These are phyloP conservation scores for Polytrichum formosum DNA, from an alignment of 225 moss, liverwort and hornwort species.

Conservation along the genomic window DNA sequence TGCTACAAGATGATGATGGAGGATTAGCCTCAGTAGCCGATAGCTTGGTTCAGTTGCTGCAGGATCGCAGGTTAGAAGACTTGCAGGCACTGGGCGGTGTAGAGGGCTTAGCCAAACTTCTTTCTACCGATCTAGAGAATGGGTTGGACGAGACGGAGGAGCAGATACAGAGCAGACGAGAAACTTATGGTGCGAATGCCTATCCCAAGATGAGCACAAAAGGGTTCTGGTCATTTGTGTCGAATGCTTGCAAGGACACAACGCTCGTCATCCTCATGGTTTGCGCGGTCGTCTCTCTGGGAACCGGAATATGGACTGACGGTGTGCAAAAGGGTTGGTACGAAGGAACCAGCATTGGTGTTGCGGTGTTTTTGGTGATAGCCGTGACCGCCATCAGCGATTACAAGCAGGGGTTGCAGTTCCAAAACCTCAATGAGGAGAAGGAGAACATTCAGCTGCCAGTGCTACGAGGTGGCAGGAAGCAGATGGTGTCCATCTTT, in stretches of 20 bases:
- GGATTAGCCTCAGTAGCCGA: conserved; percentile 1
- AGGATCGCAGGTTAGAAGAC: conserved; percentile 11
- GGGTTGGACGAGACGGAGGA: conserved; percentile 32
- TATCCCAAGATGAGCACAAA: conserved; percentile 31
- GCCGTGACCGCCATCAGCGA: conserved; percentile 64
- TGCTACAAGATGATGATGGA: not conserved
- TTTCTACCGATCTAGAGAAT: conserved; percentile 11
- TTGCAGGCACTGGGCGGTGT: conserved; percentile 17
- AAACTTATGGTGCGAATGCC: conserved; percentile 21
- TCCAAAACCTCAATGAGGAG: conserved; percentile 61
- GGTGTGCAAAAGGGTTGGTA: conserved; percentile 60
- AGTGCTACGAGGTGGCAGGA: conserved; percentile 65
- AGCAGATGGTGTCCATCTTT: conserved; percentile 55
- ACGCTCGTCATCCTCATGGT: conserved; percentile 54
- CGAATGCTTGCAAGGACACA: conserved; percentile 61
- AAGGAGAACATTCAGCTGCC: conserved; percentile 70
- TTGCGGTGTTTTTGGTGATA: conserved; percentile 72
- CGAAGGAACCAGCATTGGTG: conserved; percentile 58
- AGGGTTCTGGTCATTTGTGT: conserved; percentile 40
- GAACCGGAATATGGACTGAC: conserved; percentile 75
- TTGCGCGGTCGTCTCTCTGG: conserved; percentile 63
- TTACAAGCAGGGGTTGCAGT: conserved; percentile 77
- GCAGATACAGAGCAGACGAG: conserved; percentile 19
- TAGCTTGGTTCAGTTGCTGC: conserved; percentile 6
- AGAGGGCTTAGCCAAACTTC: conserved; percentile 1